Percentiles rank a stretch among this genome's conserved stretches.
Evolutionary conservation across 2,329 filamentous ascomycete species (phyloP).

Genomic region (Fusarium domesticum): DNA sequence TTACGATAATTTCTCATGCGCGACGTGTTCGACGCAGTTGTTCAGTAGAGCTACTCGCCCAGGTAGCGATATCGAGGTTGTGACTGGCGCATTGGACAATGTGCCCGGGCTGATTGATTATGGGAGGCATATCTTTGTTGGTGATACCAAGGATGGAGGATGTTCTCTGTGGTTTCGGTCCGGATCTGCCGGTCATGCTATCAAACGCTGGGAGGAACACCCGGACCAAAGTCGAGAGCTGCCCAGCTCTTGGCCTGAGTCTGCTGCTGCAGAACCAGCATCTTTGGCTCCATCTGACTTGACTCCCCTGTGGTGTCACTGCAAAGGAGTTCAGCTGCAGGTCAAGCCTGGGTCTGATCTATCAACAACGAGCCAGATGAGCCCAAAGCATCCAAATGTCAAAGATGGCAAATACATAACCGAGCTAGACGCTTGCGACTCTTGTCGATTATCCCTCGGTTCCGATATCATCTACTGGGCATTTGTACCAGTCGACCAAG

Average conservation of each 20-base stretch:
- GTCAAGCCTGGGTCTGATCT: not conserved
- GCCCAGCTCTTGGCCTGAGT: not conserved
- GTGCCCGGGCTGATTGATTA: not conserved
- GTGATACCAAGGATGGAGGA: not conserved
- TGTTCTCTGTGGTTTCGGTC: not conserved
- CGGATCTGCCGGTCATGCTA: not conserved
- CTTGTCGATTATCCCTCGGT: not conserved
- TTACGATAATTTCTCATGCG: not conserved
- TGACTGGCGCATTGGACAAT: not conserved
- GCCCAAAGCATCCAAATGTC: not conserved
- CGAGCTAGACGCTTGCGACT: not conserved
- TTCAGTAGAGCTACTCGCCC: not conserved
- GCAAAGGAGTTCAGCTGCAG: not conserved
- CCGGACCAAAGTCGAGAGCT: not conserved
- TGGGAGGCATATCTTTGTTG: not conserved
- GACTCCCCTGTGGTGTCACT: not conserved
- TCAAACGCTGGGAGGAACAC: not conserved
- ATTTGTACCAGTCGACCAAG: not conserved
- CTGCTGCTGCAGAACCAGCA: not conserved
- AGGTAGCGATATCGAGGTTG: not conserved
- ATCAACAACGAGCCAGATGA: not conserved
- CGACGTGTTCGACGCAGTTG: not conserved
- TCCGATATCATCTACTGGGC: conserved; percentile 1
- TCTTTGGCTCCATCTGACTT: not conserved
- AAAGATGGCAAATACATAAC: not conserved